Conservation (phyloP, 352 stramenopile genomes). For the Peronospora belbahrii region DNA sequence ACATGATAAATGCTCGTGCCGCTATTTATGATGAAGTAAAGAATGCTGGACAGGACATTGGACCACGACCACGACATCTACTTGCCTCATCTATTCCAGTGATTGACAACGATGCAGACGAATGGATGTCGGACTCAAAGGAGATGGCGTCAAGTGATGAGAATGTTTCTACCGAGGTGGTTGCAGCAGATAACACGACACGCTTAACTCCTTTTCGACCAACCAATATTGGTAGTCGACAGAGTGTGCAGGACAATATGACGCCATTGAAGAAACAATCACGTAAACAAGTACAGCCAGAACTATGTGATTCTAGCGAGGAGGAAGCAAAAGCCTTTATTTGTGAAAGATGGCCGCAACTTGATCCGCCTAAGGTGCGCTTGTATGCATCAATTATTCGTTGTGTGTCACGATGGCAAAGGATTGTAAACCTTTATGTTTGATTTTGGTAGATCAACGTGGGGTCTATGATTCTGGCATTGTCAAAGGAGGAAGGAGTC, state of each 20-base stretch:
- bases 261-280: not conserved
- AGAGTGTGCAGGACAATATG: too few species aligned
- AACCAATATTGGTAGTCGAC: not conserved
- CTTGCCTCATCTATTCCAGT: constrained; percentile 30
- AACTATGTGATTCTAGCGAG: constrained; percentile 13
- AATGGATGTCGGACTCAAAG: constrained; percentile 59
- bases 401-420: not conserved
- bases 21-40: constrained; percentile 35
- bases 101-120: constrained; percentile 36
- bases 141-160: constrained; percentile 22
- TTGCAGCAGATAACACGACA: not conserved
- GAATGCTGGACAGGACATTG: constrained; percentile 7
- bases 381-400: not conserved
- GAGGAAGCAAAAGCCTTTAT: constrained; percentile 21
- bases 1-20: constrained; percentile 17
- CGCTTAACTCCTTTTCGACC: not conserved
- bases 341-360: constrained; percentile 42
- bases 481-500: constrained; percentile 1
- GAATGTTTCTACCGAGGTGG: not conserved
- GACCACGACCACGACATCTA: constrained; percentile 31
- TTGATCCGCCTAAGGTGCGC: constrained; percentile 37
- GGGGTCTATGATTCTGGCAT: constrained; percentile 37
- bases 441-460: constrained; percentile 17
- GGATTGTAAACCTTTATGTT: not conserved
- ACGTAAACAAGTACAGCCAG: constrained; percentile 6